phyloP scores from a whole-genome alignment of 208 protist species.

The Leishmania martiniquensis region DNA sequence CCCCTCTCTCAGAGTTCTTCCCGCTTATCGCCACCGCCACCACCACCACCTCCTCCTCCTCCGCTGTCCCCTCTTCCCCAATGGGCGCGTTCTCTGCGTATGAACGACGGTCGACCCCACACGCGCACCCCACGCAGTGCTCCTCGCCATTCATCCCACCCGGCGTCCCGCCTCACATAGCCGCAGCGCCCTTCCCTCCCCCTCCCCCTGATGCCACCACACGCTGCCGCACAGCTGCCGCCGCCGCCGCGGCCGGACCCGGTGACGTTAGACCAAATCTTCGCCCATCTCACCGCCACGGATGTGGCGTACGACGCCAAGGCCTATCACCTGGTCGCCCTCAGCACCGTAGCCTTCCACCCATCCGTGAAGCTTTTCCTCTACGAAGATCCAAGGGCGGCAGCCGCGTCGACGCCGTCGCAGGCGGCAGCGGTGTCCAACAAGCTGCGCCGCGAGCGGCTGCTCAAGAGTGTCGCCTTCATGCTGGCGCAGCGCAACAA shows the following conservation, averaged over 20 bases:
- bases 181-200: background rate
- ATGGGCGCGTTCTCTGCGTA: too few relatives aligned
- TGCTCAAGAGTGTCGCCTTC: conserved; percentile 70
- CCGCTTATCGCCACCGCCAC: background rate
- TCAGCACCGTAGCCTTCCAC: conserved; percentile 83
- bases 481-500: conserved; percentile 78
- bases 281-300: conserved; percentile 47
- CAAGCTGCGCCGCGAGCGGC: conserved; percentile 44
- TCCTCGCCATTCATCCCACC: background rate
- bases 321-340: conserved; percentile 79
- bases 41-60: background rate
- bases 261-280: conserved; percentile 86
- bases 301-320: conserved; percentile 48
- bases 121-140: background rate
- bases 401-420: background rate
- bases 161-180: background rate
- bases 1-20: background rate
- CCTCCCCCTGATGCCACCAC: background rate
- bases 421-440: conserved; percentile 17
- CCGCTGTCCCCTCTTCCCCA: background rate
- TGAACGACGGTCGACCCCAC: background rate
- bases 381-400: conserved; percentile 44
- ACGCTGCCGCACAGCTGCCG: conserved; percentile 24
- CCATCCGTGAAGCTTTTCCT: conserved; percentile 83
- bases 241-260: conserved; percentile 81